Percentiles rank a stretch among this genome's conserved stretches.
phyloP scores from a whole-genome alignment of 73 alveolate genomes.

The Vitrella brassicaformis region DNA sequence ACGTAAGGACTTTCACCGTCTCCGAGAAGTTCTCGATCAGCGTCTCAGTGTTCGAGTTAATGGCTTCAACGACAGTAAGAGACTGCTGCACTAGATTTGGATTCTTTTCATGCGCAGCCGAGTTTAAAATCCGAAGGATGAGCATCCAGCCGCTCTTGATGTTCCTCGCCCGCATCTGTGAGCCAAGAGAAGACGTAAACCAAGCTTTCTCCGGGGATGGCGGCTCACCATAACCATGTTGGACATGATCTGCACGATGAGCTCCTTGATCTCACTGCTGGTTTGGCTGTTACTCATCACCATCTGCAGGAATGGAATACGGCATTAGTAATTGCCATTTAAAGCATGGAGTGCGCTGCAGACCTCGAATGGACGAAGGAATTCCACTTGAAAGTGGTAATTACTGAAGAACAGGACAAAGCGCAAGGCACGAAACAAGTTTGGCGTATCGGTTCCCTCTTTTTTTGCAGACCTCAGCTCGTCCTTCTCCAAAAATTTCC shows the following conservation, averaged over 20 bases:
- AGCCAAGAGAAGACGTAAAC: no score
- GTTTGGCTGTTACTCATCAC: conserved; percentile 40
- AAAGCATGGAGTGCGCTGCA: no score
- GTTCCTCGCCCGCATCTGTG: conserved; percentile 6
- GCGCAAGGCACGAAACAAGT: no score
- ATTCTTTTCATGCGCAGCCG: conserved; percentile 46
- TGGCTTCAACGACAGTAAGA: conserved; percentile 6
- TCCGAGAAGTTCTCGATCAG: conserved; percentile 1
- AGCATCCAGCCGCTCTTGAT: conserved; percentile 50
- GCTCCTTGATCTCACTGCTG: conserved; percentile 42
- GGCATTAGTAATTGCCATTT: no score
- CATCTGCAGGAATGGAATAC: no score
- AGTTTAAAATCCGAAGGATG: conserved; percentile 39
- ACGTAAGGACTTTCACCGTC: conserved; percentile 20
- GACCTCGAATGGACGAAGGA: conserved; percentile 54
- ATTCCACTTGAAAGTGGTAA: conserved; percentile 42
- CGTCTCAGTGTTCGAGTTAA: no score
- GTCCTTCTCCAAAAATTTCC: conserved; percentile 38
- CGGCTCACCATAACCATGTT: conserved; percentile 13
- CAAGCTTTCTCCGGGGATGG: no score
- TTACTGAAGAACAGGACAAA: no score
- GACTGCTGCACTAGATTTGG: conserved; percentile 24
- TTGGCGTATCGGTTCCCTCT: no score
- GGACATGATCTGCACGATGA: conserved; percentile 37
- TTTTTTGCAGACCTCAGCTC: no score